Evolutionary conservation across 2,329 filamentous ascomycete species (phyloP).

Genomic region (Neonectria neomacrospora): DNA sequence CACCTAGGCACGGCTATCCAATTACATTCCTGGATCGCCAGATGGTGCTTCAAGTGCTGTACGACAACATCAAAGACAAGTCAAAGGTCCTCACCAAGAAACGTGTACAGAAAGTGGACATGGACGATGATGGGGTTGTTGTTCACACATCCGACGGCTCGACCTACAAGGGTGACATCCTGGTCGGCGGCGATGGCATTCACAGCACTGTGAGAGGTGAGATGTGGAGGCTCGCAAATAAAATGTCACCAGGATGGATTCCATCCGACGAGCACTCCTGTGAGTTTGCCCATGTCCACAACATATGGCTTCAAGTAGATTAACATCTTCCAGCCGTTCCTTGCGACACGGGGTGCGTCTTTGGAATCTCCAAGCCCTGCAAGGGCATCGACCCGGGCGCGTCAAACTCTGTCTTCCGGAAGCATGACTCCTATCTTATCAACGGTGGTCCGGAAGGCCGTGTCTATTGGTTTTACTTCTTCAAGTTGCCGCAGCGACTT

Average conservation of each 20-base stretch:
- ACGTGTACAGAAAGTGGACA: conserved; percentile 18
- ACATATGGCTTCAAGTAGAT: neutral
- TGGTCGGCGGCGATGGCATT: conserved; percentile 56
- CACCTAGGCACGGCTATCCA: conserved; percentile 45
- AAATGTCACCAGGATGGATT: conserved; percentile 19
- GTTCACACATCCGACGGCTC: conserved; percentile 6
- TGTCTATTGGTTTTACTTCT: conserved; percentile 16
- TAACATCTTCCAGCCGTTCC: conserved; percentile 11
- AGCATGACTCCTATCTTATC: conserved; percentile 9
- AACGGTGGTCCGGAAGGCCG: conserved; percentile 8
- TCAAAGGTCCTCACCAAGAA: conserved; percentile 29
- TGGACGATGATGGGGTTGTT: conserved; percentile 24
- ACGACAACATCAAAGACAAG: conserved; percentile 48
- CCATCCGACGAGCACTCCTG: conserved; percentile 12
- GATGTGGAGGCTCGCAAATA: conserved; percentile 38
- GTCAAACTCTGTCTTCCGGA: conserved; percentile 2
- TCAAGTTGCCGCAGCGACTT: neutral
- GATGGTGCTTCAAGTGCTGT: conserved; percentile 48
- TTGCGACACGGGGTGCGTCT: conserved; percentile 20
- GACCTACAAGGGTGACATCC: conserved; percentile 46
- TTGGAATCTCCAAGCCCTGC: conserved; percentile 24
- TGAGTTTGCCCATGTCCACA: neutral
- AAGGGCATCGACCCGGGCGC: conserved; percentile 10
- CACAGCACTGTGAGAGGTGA: conserved; percentile 51
- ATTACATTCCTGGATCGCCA: conserved; percentile 52